Evolutionary conservation across 257 asterid species (phyloP), one percentile per base, ranked within the genome.

Genomic region (Linderniella brevidens): DNA sequence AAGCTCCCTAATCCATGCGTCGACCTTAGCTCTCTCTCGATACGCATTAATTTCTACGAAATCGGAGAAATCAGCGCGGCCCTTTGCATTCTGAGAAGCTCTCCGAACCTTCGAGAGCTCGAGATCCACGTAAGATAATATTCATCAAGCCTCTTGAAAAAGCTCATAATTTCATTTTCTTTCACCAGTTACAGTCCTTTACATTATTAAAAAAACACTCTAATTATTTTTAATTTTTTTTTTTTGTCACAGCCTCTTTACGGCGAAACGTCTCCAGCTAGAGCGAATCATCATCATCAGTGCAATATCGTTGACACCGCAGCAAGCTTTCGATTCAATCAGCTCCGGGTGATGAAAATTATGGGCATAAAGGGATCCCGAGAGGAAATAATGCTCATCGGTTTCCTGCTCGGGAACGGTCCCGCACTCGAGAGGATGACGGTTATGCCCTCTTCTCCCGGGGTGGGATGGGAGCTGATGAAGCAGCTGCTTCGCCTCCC

Each of bases 61-160:
- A 39, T 15, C 43, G 93, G 76, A 50, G 97, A 87, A 75, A 73
- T 64, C 64, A 35, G 67, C 55, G 88, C 88, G 40, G 92, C 93
- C 53, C 80, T 83, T 53, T 87, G 95, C 62, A 80, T 87, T 58
- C 80, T 88, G 19, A 65, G 92, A 69, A 88, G 98, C 60, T 76
- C 80, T 52, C 98, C 93, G 47, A 78, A 88, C 72, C 82, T 88
- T 59, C 90, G 76, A 52, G 98, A 88, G 71, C 94, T 88, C 46
- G 98, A 88, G 69, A 54, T 88, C 71, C 58, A 76, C 77, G 95
- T 87, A 46, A 70, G 95, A n/a, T n/a, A n/a, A n/a, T n/a, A n/a
- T n/a, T n/a, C n/a, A 65, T 17, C 46, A 55, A 9, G 52, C 44
- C 17, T 1, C 5, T 3, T 29, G 3, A 1, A 5, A 1, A 29